Evolutionary conservation across 176 grass and related monocot genomes (phyloP).

Genomic region (Lolium rigidum): DNA sequence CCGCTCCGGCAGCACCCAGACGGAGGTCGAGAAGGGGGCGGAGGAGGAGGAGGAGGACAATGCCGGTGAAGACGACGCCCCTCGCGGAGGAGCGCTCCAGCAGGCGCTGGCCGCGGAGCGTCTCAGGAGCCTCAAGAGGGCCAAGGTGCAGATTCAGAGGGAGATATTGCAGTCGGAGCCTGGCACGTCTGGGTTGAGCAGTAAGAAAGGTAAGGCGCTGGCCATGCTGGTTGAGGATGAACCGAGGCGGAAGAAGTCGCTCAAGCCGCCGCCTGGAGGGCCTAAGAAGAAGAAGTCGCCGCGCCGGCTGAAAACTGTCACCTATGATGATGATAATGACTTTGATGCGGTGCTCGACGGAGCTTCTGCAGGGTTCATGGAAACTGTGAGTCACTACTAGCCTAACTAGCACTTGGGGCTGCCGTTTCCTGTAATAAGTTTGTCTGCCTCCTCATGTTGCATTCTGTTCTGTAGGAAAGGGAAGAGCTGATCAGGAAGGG

Average conservation of each 20-base stretch:
- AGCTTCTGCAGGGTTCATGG: constrained; percentile 83
- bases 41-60: neutral
- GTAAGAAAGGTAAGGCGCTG: constrained; percentile 45
- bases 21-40: neutral
- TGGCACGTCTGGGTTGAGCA: constrained; percentile 23
- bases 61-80: constrained; percentile 18
- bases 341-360: constrained; percentile 83
- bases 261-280: constrained; percentile 12
- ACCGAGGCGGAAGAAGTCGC: constrained; percentile 50
- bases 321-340: constrained; percentile 73
- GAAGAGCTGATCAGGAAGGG: constrained; percentile 90
- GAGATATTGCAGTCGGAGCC: constrained; percentile 56
- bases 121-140: constrained; percentile 77
- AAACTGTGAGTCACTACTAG: constrained; percentile 66
- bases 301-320: constrained; percentile 56
- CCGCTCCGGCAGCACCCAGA: constrained; percentile 19
- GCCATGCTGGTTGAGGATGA: constrained; percentile 71
- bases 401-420: neutral
- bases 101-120: constrained; percentile 80
- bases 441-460: constrained; percentile 23
- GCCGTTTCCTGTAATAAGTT: neutral
- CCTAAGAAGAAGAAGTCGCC: constrained; percentile 45
- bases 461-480: constrained; percentile 64
- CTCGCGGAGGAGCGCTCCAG: constrained; percentile 59
- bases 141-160: constrained; percentile 78